Conservation (phyloP, 805 yeast genomes). For the Candida sonorensis region DNA sequence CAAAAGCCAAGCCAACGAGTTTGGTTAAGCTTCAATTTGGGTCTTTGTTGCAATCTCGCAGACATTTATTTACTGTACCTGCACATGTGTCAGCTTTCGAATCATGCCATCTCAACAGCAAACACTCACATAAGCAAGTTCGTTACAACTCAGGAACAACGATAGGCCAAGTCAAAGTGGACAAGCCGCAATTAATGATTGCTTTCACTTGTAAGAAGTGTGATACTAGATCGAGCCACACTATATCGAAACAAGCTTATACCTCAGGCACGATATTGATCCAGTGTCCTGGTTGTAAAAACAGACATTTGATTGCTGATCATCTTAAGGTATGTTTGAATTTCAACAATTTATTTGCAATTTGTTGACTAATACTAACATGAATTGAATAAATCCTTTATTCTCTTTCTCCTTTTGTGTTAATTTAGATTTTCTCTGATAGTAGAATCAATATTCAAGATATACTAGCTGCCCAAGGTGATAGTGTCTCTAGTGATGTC, state of each 20-base stretch:
- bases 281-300: slow-evolving; percentile 87
- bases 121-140: too few species aligned
- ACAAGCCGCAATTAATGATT: slow-evolving; percentile 74
- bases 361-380: too few species aligned
- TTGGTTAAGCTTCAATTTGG: too few species aligned
- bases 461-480: slow-evolving; percentile 69
- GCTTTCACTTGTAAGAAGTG: slow-evolving; percentile 93
- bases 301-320: slow-evolving; percentile 87
- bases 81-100: too few species aligned
- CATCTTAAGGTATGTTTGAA: slow-evolving; percentile 50
- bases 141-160: neutral
- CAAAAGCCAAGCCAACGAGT: too few species aligned
- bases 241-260: slow-evolving; percentile 91
- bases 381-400: neutral
- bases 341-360: too few species aligned
- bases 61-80: too few species aligned
- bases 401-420: slow-evolving; percentile 1
- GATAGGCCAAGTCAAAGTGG: slow-evolving; percentile 39
- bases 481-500: slow-evolving; percentile 54
- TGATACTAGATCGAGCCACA: slow-evolving; percentile 74
- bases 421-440: slow-evolving; percentile 67
- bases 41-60: too few species aligned
- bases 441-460: slow-evolving; percentile 72
- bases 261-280: slow-evolving; percentile 79
- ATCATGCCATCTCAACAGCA: too few species aligned